Evolutionary conservation across 768 basidiomycete species (phyloP), one percentile per base, ranked within the genome.

Genomic region (Tulasnella sp.): DNA sequence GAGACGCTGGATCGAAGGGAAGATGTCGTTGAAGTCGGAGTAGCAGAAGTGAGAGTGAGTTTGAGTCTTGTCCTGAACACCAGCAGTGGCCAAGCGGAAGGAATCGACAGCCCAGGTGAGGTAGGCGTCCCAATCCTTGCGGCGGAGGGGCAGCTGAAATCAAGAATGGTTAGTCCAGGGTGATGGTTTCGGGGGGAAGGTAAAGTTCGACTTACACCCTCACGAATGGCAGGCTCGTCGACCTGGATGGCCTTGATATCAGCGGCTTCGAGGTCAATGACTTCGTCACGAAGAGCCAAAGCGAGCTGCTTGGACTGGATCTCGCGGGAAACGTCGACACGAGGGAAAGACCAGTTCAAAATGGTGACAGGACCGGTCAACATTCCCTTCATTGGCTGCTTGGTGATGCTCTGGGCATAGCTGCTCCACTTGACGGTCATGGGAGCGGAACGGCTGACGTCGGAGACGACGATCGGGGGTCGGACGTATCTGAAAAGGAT

Each of bases 261-360:
- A 78, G 94, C 97, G 83, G 91, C 91, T 86, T 96, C 94, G 81
- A 99, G 93, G 86, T 99, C 97, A 79, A 95, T 80, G 79, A 99
- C 97, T 84, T 99, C 97, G 82, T 99, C 97, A 80, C 97, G 96
- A 82, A 99, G 94, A 75, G 97, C 92, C 79, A 99, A 89, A 75
- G 97, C 97, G 79, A 99, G 90, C 84, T 99, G 97, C 88, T 96
- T 95, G 83, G 95, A 96, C 86, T 99, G 97, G 79, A 96, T 84
- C 85, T 99, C 97, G 83, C 94, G 93, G 74, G 92, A 90, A 80
- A 99, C 92, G 83, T 99, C 97, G 79, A 94, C 94, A 84, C 97
- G 97, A 82, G 97, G 97, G 96, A 99, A 99, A 40, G 97, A 99
- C 97, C 97, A 99, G 89, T 99, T 99, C 85, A 99, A 90, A 85